Evolutionary conservation across 306 rosid genomes (phyloP).

Genomic region (Cyamopsis tetragonoloba): DNA sequence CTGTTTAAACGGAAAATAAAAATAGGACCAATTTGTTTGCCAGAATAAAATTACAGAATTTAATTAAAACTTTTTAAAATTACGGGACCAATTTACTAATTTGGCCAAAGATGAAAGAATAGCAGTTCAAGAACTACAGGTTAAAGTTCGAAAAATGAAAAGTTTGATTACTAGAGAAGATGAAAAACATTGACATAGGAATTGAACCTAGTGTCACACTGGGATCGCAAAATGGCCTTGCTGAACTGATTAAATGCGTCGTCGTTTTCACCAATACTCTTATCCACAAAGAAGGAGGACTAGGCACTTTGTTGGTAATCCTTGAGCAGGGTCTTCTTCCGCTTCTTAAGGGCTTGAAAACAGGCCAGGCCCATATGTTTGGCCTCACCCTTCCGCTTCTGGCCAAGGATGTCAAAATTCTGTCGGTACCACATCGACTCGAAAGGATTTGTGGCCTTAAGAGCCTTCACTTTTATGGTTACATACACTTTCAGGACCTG

Average conservation of each 20-base stretch:
- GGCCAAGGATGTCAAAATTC: constrained; percentile 74
- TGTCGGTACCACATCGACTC: constrained; percentile 75
- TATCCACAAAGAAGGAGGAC: constrained; percentile 62
- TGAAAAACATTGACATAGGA: too few species aligned
- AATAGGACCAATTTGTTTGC: too few species aligned
- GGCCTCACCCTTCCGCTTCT: constrained; percentile 84
- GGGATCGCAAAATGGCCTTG: constrained; percentile 75
- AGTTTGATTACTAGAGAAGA: too few species aligned
- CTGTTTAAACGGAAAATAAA: too few species aligned
- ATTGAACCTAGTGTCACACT: constrained; percentile 63
- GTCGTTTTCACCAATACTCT: constrained; percentile 73
- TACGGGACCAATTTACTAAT: too few species aligned
- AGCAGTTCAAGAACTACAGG: background rate
- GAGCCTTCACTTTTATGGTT: constrained; percentile 64
- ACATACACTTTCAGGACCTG: constrained; percentile 53
- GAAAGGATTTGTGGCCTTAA: constrained; percentile 52
- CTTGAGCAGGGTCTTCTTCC: constrained; percentile 76
- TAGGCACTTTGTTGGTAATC: constrained; percentile 68
- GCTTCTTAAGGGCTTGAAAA: constrained; percentile 67
- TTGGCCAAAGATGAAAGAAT: background rate
- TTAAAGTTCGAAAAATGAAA: too few species aligned
- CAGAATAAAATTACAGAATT: too few species aligned
- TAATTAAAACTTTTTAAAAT: too few species aligned
- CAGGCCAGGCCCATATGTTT: constrained; percentile 77
- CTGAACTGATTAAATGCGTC: constrained; percentile 72